phyloP scores from a whole-genome alignment of 176 grass and related monocot species.

The Aegilops longissima region DNA sequence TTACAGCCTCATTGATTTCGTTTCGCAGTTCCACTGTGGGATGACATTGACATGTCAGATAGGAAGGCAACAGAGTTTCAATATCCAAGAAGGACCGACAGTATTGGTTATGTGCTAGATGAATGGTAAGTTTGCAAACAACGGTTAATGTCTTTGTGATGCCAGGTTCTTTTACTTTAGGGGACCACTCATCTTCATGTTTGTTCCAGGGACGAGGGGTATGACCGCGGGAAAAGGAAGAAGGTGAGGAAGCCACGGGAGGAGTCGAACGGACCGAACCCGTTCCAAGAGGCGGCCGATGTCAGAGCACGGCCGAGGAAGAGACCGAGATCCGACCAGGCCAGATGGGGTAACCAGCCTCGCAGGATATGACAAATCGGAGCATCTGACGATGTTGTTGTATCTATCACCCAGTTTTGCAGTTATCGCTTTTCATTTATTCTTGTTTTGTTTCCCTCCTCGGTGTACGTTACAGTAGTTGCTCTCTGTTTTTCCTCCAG shows the following conservation, averaged over 20 bases:
- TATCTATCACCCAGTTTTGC: constrained; percentile 28
- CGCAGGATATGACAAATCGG: constrained; percentile 31
- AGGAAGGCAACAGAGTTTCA: background rate
- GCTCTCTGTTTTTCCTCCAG: too few relatives aligned
- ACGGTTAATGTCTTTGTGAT: background rate
- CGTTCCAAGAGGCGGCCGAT: constrained; percentile 58
- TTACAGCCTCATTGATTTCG: background rate
- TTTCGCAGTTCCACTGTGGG: constrained; percentile 61
- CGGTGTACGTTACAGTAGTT: background rate
- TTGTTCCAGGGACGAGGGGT: constrained; percentile 56
- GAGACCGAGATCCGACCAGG: constrained; percentile 39
- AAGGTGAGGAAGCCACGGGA: constrained; percentile 47
- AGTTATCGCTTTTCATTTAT: background rate
- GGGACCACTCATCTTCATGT: constrained; percentile 12
- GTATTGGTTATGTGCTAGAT: constrained; percentile 75
- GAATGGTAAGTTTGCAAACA: constrained; percentile 47
- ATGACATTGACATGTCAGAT: constrained; percentile 33
- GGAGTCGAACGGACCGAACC: constrained; percentile 53
- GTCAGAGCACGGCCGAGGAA: constrained; percentile 41
- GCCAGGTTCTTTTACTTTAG: background rate
- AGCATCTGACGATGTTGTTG: background rate
- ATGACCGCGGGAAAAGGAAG: constrained; percentile 64
- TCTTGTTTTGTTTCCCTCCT: background rate
- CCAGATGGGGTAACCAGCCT: constrained; percentile 46
- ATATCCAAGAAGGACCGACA: constrained; percentile 18